These are phyloP conservation scores for Nelumbo lutea DNA, from an alignment of 164 flowering plant species.

Conservation along the genomic window DNA sequence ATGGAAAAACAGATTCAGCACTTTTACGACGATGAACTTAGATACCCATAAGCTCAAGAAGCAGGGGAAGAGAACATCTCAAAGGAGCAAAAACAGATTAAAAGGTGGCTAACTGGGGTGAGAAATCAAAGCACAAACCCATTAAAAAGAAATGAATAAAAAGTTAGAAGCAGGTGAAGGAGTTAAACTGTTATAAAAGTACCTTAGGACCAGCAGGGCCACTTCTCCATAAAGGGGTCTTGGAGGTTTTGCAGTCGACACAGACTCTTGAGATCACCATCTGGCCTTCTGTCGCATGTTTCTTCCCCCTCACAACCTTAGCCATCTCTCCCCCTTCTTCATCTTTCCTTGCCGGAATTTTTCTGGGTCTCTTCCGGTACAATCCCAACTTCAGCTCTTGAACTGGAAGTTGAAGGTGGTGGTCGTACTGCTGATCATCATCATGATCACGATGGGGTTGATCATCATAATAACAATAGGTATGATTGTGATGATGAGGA, in stretches of 20 bases:
- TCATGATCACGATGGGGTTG: neutral
- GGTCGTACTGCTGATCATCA: too few species aligned
- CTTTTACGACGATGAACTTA: too few species aligned
- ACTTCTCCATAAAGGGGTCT: constrained; percentile 23
- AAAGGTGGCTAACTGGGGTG: neutral
- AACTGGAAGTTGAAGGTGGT: neutral
- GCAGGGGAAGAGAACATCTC: neutral
- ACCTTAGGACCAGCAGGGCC: constrained; percentile 24
- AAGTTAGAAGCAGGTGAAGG: neutral
- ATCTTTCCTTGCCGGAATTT: neutral
- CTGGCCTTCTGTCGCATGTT: neutral
- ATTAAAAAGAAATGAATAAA: neutral
- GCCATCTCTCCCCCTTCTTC: neutral
- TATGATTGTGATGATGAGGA: neutral
- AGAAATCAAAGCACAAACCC: neutral
- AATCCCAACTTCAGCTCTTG: neutral
- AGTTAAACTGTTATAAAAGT: too few species aligned
- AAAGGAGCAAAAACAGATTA: neutral
- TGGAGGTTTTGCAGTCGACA: constrained; percentile 15
- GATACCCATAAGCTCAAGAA: too few species aligned
- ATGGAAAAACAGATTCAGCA: neutral
- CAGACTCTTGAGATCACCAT: constrained; percentile 10
- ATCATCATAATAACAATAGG: neutral
- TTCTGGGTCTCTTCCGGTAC: constrained; percentile 3
- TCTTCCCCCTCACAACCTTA: constrained; percentile 4